Evolutionary conservation across 192 early-diverging fungal genomes (phyloP).

Genomic region (Blastocladiella britannica): DNA sequence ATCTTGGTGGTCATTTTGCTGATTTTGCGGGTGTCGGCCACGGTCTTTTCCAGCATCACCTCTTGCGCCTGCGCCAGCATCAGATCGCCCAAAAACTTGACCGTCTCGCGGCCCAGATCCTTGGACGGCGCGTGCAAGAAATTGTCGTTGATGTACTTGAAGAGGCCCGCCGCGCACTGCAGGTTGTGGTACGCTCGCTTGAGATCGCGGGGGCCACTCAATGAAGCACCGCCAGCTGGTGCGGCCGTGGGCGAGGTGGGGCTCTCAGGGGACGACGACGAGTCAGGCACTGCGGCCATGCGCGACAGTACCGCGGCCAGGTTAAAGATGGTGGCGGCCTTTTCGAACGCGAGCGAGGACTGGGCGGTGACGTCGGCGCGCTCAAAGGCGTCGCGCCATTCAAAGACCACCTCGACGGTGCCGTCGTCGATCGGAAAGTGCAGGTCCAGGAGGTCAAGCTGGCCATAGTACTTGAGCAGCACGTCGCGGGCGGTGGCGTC

Average conservation of each 20-base stretch:
- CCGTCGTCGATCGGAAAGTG: constrained; percentile 87
- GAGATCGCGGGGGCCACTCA: constrained; percentile 47
- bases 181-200: constrained; percentile 77
- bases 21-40: constrained; percentile 65
- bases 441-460: constrained; percentile 79
- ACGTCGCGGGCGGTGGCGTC: constrained; percentile 83
- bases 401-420: constrained; percentile 68
- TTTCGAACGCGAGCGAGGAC: constrained; percentile 88
- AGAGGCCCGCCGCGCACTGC: constrained; percentile 82
- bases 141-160: constrained; percentile 91
- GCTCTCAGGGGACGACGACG: not conserved
- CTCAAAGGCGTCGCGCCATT: constrained; percentile 85
- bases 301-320: constrained; percentile 56
- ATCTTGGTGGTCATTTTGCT: constrained; percentile 93
- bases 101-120: constrained; percentile 74
- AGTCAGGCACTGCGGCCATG: constrained; percentile 15
- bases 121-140: constrained; percentile 88
- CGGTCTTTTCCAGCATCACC: constrained; percentile 63
- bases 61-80: constrained; percentile 95
- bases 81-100: constrained; percentile 58
- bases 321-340: constrained; percentile 88
- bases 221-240: constrained; percentile 22
- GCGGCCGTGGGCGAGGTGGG: not conserved
- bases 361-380: constrained; percentile 47
- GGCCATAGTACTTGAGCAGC: constrained; percentile 89